Conservation (phyloP, 1,284 basidiomycete species). For the Ustilago shanxiensis region DNA sequence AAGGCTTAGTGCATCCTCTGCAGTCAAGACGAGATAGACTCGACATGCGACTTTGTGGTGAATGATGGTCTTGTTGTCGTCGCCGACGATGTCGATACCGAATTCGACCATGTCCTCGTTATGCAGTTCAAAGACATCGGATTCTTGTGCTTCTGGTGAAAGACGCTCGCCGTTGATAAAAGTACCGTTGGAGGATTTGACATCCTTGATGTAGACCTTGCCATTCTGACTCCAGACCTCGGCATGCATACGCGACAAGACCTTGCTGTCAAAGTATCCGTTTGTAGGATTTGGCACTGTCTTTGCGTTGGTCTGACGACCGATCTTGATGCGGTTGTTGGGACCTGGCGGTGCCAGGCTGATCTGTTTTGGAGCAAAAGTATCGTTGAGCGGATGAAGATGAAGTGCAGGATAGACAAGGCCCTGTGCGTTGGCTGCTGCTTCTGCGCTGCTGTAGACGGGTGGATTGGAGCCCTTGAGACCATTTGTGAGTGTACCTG, state of each 20-base stretch:
- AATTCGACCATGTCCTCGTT: constrained; percentile 96
- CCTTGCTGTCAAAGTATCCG: constrained; percentile 97
- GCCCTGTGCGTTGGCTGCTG: constrained; percentile 44
- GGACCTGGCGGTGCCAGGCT: constrained; percentile 77
- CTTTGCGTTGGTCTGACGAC: constrained; percentile 97
- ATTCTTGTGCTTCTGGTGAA: constrained; percentile 89
- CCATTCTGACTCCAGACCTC: constrained; percentile 95
- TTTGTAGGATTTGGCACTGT: constrained; percentile 94
- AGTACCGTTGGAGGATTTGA: constrained; percentile 97
- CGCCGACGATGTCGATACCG: constrained; percentile 97
- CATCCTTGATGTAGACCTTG: constrained; percentile 93
- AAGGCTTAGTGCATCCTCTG: constrained; percentile 78
- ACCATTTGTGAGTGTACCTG: constrained; percentile 17
- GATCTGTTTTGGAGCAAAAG: constrained; percentile 96
- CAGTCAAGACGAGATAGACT: constrained; percentile 86
- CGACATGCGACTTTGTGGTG: constrained; percentile 98
- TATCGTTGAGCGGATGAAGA: constrained; percentile 94
- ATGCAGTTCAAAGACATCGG: constrained; percentile 92
- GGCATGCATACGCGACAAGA: constrained; percentile 93
- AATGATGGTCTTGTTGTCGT: constrained; percentile 97
- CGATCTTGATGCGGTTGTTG: constrained; percentile 82
- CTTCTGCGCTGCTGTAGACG: constrained; percentile 36
- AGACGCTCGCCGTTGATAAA: constrained; percentile 97
- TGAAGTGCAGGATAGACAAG: constrained; percentile 68
- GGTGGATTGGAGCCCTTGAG: constrained; percentile 25